Conservation (phyloP, 768 basidiomycete species). For the Lentinula raphanica region DNA sequence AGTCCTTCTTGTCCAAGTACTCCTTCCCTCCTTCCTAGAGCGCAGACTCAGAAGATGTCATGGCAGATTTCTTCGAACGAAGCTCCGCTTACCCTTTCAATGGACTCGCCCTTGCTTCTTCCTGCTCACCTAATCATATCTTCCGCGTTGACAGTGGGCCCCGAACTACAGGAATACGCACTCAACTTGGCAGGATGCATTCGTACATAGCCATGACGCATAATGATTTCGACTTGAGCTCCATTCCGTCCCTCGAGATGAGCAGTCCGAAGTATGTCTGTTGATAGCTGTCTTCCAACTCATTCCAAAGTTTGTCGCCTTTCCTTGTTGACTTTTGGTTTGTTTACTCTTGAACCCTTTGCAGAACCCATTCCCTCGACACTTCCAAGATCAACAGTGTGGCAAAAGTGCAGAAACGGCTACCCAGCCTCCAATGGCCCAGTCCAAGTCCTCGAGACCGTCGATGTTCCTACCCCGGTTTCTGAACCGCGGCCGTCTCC, state of each 20-base stretch:
- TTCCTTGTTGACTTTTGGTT: too few species aligned
- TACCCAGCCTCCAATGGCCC: too few species aligned
- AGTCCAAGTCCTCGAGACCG: too few species aligned
- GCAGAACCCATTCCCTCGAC: too few species aligned
- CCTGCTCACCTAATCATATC: slow-evolving; percentile 42
- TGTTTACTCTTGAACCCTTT: too few species aligned
- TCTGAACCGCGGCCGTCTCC: too few species aligned
- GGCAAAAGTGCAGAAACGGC: too few species aligned
- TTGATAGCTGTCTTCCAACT: too few species aligned
- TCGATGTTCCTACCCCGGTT: too few species aligned
- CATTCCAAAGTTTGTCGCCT: too few species aligned
- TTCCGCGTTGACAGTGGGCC: slow-evolving; percentile 40
- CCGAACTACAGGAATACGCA: slow-evolving; percentile 29
- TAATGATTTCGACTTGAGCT: slow-evolving; percentile 63
- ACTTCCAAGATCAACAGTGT: too few species aligned
- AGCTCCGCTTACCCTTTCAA: slow-evolving; percentile 36
- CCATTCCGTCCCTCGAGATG: slow-evolving; percentile 63
- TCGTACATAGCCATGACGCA: slow-evolving; percentile 35
- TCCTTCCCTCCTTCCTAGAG: slow-evolving; percentile 48
- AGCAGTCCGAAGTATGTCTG: slow-evolving; percentile 43
- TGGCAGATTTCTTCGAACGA: slow-evolving; percentile 33
- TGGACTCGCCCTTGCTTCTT: slow-evolving; percentile 32
- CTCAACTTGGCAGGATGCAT: slow-evolving; percentile 25
- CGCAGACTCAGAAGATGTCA: slow-evolving; percentile 37
- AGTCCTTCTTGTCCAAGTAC: slow-evolving; percentile 55